A percentile compares a stretch with the other conserved stretches of the same genome.
phyloP scores from a whole-genome alignment of 148 eudicot genomes.

The Heliamphora exappendiculata region DNA sequence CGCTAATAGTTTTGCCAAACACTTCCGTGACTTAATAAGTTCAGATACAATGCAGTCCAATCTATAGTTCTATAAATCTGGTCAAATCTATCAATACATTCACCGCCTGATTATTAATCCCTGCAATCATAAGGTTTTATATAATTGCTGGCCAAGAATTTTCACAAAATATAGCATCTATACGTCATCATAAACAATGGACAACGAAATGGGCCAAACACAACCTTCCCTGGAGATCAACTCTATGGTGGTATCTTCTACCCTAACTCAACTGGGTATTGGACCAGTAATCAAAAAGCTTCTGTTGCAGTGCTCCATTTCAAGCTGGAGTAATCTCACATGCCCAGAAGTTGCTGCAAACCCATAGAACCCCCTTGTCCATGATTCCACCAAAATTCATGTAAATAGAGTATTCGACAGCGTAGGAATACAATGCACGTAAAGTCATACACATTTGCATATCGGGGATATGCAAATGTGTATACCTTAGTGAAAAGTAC shows the following conservation, averaged over 20 bases:
- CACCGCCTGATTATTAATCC: no score
- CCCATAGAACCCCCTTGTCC: slow-evolving; percentile 10
- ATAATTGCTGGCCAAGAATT: slow-evolving; percentile 21
- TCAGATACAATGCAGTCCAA: no score
- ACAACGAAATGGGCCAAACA: slow-evolving; percentile 9
- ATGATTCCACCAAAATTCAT: slow-evolving; percentile 10
- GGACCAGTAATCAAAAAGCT: not conserved
- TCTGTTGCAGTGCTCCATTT: not conserved
- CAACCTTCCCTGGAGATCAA: slow-evolving; percentile 20
- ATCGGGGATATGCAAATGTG: no score
- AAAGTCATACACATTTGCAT: slow-evolving; percentile 38
- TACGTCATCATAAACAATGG: slow-evolving; percentile 18
- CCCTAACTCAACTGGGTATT: not conserved
- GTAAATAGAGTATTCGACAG: not conserved
- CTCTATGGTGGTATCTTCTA: not conserved
- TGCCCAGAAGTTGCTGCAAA: not conserved
- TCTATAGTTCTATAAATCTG: no score
- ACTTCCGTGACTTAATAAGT: no score
- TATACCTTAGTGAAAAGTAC: not conserved
- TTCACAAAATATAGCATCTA: slow-evolving; percentile 13
- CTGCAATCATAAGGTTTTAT: no score
- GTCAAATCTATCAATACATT: no score
- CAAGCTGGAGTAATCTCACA: not conserved
- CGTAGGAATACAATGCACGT: slow-evolving; percentile 10
- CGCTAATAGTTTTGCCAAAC: no score